phyloP scores from a whole-genome alignment of 441 rosid genomes.

The Flueggea neowawraea region DNA sequence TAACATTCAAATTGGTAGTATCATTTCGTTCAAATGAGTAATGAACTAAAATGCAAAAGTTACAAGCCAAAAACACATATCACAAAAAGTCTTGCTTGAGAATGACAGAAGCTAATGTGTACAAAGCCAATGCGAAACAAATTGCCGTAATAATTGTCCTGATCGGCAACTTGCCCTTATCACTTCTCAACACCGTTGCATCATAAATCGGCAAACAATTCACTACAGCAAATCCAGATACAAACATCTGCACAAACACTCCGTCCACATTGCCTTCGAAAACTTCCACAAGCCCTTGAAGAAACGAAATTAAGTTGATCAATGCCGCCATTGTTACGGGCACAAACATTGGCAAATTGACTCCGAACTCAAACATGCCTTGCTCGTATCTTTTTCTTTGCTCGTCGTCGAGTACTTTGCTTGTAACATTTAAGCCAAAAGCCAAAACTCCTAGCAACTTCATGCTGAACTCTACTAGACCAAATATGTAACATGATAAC shows the following conservation, averaged over 20 bases:
- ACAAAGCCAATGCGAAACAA: constrained; percentile 30
- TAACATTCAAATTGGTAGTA: too few relatives aligned
- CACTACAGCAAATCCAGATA: constrained; percentile 33
- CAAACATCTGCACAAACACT: constrained; percentile 28
- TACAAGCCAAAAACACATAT: too few relatives aligned
- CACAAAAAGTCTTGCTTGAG: background rate
- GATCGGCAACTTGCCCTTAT: constrained; percentile 46
- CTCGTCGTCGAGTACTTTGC: constrained; percentile 42
- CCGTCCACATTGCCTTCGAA: constrained; percentile 15
- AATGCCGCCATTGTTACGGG: constrained; percentile 36
- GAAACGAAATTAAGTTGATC: constrained; percentile 42
- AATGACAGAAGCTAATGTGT: constrained; percentile 22
- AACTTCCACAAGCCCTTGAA: constrained; percentile 21
- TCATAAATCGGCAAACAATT: constrained; percentile 42
- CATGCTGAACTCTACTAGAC: constrained; percentile 36
- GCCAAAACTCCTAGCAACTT: constrained; percentile 39
- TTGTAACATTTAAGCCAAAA: constrained; percentile 43
- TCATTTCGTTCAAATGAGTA: too few relatives aligned
- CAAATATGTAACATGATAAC: constrained; percentile 36
- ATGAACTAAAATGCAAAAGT: too few relatives aligned
- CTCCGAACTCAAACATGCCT: constrained; percentile 56
- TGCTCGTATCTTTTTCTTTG: constrained; percentile 52
- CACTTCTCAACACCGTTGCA: constrained; percentile 53
- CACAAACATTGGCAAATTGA: constrained; percentile 48
- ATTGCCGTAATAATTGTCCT: constrained; percentile 26